Base-by-base conservation (phyloP, 2,329 filamentous ascomycete genomes). In the Grosmannia serpens region DNA sequence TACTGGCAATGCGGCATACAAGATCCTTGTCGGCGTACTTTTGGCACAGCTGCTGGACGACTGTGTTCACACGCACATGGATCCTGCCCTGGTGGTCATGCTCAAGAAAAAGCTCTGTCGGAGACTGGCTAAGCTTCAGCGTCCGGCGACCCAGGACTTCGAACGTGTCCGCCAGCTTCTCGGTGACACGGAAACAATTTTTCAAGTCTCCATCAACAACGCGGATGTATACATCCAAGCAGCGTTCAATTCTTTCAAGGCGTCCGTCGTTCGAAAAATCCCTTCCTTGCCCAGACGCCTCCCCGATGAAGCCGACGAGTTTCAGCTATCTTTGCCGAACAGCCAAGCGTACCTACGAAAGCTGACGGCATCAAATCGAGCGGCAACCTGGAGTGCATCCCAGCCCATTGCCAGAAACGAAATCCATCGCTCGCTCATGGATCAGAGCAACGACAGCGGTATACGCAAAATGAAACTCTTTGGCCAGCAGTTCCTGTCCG, bases 101-200 rank as follows among this genome's bases (percentile, higher is more conserved):
- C 65, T 70, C 3, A 65, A 71, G 53, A 68, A 75, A 35, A 87
- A 85, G 64, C 68, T 85, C 0, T 77, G 76, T 61, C 75, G 79
- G 26, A 77, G 83, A 0, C 73, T 86, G 17, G 77, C 76, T 0
- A 87, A 87, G 65, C 64, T 86, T 0, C 77, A 83, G 35, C 64
- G 17, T 1, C 41, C 38, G 2, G 8, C 15, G 1, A 20, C 4
- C 1, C 2, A 31, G 2, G 6, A 44, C 6, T 3, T 5, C 8
- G 4, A 27, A 0, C 4, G n/a, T 29, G 24, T 57, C 63, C 8
- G 59, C 4, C 49, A 13, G 2, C 27, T 60, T 4, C n/a, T 62
- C 5, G 11, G 26, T 4, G 27, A 13, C 20, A 27, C 41, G 2
- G 26, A 58, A 1, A 13, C 26, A 1, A 41, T 33, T 1, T 59